Evolutionary conservation across 306 rosid species (phyloP), one percentile per base, ranked within the genome.

Genomic region (Pyrus betulifolia): DNA sequence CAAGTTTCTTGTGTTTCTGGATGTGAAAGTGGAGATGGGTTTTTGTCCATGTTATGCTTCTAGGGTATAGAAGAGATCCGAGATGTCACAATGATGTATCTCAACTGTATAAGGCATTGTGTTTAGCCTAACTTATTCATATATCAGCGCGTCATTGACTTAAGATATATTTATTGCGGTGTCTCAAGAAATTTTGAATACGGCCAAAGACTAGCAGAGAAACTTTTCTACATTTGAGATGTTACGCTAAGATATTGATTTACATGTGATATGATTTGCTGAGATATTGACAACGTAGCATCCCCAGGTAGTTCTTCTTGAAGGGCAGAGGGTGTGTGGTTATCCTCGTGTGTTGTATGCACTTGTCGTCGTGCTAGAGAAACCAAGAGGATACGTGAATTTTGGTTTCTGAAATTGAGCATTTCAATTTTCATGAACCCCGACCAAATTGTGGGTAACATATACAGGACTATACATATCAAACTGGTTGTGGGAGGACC

Each of bases 401-500:
- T 78, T 69, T 59, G 74, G 83, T 75, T 66, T 67, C 44, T 83
- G 81, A 79, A 69, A 49, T 49, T 49, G 21, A 14, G 55, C 76
- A 9, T 71, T 73, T 35, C 9, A 6, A 35, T 35, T 35, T 35
- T 75, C 19, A 74, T 80, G 86, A 81, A 81, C 84, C 89, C 74
- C 82, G 17, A 64, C 65, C 63, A 49, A 49, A 64, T 22, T 74
- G 70, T 27, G 71, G 65, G 79, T 60, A 67, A 28, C 78, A 74
- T 80, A 77, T 81, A 69, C 19, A 78, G 74, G 72, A 78, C 45
- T 69, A 27, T 74, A 22, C 28, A 71, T 30, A 51, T 42, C 27
- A 77, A 45, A 65, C 77, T 71, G 69, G 61, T 68, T 28, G 81
- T 59, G 44, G 80, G 76, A 82, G 71, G 87, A 76, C 85, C 88